Evolutionary conservation across 2,329 filamentous ascomycete genomes (phyloP).

Genomic region (Taxawa tesnikishii): DNA sequence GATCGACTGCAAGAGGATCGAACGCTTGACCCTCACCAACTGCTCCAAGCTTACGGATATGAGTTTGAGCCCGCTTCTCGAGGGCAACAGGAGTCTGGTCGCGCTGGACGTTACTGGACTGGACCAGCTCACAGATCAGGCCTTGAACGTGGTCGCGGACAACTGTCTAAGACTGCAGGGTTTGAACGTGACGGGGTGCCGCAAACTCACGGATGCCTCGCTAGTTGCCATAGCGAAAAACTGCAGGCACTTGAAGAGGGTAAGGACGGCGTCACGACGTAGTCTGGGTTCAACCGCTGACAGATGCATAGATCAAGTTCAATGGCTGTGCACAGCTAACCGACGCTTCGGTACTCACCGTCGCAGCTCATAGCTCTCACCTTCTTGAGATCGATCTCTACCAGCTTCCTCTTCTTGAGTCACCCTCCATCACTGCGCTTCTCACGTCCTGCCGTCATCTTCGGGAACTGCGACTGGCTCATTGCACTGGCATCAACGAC

Average conservation of each 20-base stretch:
- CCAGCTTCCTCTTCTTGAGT: constrained; percentile 69
- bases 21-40: constrained; percentile 84
- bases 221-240: constrained; percentile 67
- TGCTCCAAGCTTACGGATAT: constrained; percentile 76
- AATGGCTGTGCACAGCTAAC: constrained; percentile 83
- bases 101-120: constrained; percentile 84
- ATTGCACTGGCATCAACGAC: constrained; percentile 76
- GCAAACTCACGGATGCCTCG: constrained; percentile 73
- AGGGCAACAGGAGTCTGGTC: constrained; percentile 67
- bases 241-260: constrained; percentile 78
- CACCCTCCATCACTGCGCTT: constrained; percentile 70
- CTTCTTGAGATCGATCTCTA: constrained; percentile 95
- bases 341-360: constrained; percentile 69
- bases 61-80: constrained; percentile 67
- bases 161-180: constrained; percentile 82
- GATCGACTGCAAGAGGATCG: constrained; percentile 74
- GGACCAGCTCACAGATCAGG: constrained; percentile 66
- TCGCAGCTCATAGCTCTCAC: constrained; percentile 78
- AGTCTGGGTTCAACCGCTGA: constrained; percentile 17
- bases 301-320: constrained; percentile 60
- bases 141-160: constrained; percentile 63
- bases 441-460: constrained; percentile 67
- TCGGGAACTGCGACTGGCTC: constrained; percentile 79
- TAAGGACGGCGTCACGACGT: constrained; percentile 28
- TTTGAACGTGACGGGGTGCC: constrained; percentile 81